These are phyloP conservation scores for Lithohypha guttulata DNA, from an alignment of 2,329 filamentous ascomycete genomes.

Conservation along the genomic window DNA sequence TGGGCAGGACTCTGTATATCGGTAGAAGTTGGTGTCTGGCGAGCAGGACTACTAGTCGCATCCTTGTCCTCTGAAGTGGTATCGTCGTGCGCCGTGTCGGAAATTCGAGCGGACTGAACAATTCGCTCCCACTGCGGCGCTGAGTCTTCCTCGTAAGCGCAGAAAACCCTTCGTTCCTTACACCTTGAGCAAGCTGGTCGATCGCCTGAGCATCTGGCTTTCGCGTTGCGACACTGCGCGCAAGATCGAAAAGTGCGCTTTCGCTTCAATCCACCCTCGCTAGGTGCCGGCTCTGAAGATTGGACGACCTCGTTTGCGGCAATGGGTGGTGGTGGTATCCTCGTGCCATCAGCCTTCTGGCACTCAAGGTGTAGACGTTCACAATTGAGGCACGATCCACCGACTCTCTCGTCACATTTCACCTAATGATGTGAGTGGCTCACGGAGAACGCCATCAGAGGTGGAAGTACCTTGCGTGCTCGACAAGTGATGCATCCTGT, in stretches of 20 bases:
- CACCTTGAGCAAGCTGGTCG: constrained; percentile 4
- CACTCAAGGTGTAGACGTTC: constrained; percentile 41
- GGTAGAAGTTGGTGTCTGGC: not conserved
- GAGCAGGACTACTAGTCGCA: not conserved
- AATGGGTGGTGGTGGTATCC: not conserved
- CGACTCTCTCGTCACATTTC: constrained; percentile 12
- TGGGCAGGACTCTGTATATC: not conserved
- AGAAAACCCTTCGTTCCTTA: constrained; percentile 1
- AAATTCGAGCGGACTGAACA: constrained; percentile 4
- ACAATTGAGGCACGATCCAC: constrained; percentile 11
- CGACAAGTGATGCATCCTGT: constrained; percentile 9
- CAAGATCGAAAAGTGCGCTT: constrained; percentile 10
- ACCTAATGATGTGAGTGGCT: constrained; percentile 5
- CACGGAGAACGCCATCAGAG: too few species aligned
- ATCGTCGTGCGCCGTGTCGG: not conserved
- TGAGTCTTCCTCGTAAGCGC: constrained; percentile 7
- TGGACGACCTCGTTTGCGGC: not conserved
- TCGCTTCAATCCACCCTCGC: not conserved
- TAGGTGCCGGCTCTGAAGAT: not conserved
- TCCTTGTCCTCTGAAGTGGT: not conserved
- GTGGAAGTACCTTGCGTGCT: constrained; percentile 7
- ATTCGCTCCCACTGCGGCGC: constrained; percentile 7
- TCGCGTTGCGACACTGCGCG: constrained; percentile 9
- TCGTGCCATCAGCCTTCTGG: constrained; percentile 25
- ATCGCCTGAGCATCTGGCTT: constrained; percentile 8